These are phyloP conservation scores for Phytophthora meadii DNA, from an alignment of 352 stramenopile species.

Conservation along the genomic window DNA sequence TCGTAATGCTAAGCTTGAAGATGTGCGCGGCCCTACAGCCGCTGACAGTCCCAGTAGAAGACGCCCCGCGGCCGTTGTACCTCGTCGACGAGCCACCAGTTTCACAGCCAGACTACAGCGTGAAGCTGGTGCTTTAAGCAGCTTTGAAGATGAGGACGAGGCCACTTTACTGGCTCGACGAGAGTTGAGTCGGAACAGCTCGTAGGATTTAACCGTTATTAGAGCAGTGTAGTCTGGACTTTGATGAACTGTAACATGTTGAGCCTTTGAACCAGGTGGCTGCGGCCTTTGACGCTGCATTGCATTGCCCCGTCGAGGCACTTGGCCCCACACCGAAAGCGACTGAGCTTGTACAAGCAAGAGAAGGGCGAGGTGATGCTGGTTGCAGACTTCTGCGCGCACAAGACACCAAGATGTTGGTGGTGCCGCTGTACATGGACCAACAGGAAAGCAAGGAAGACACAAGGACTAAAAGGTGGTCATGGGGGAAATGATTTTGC, in stretches of 20 bases:
- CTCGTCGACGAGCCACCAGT: constrained; percentile 32
- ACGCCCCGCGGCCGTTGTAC: constrained; percentile 25
- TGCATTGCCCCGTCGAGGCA: constrained; percentile 13
- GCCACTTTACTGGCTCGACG: constrained; percentile 18
- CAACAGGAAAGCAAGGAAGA: constrained; percentile 5
- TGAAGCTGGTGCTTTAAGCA: constrained; percentile 11
- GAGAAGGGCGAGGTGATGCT: constrained; percentile 34
- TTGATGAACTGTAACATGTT: constrained; percentile 13
- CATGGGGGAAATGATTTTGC: constrained; percentile 28
- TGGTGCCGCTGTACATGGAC: constrained; percentile 23
- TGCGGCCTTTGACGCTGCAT: constrained; percentile 16
- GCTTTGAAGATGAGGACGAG: constrained; percentile 23
- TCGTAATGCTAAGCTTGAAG: constrained; percentile 54
- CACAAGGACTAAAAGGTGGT: constrained; percentile 5
- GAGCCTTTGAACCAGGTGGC: constrained; percentile 6
- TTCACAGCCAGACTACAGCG: constrained; percentile 30
- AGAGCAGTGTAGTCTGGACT: constrained; percentile 14
- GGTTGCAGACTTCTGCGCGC: constrained; percentile 27
- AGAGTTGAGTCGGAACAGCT: constrained; percentile 22
- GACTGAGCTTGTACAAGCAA: constrained; percentile 36
- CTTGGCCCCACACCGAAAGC: constrained; percentile 31
- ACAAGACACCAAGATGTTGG: constrained; percentile 32
- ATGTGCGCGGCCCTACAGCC: constrained; percentile 47
- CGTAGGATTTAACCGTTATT: constrained; percentile 19
- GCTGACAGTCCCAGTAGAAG: constrained; percentile 26